Conservation (phyloP, 306 rosid genomes). For the Castanea mollissima region DNA sequence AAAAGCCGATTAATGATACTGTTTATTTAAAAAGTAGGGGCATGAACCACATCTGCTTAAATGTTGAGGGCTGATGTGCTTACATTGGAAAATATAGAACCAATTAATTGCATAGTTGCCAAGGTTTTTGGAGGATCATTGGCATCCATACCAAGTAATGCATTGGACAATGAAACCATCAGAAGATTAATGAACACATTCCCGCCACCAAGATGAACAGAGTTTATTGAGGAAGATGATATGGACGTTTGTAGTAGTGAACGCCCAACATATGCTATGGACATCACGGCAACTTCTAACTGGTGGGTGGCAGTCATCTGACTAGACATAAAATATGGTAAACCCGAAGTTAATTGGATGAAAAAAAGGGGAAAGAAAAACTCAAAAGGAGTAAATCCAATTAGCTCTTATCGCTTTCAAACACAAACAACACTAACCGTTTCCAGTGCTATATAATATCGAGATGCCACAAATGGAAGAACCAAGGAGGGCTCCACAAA, state of each 20-base stretch:
- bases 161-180: constrained; percentile 90
- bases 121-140: constrained; percentile 98
- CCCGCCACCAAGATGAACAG: constrained; percentile 54
- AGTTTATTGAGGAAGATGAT: constrained; percentile 48
- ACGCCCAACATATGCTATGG: constrained; percentile 95
- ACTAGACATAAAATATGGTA: constrained; percentile 44
- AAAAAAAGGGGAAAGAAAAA: constrained; percentile 19
- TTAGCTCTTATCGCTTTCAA: constrained; percentile 12
- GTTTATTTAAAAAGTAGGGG: constrained; percentile 3
- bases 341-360: constrained; percentile 37
- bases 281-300: constrained; percentile 94
- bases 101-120: constrained; percentile 97
- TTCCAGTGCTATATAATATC: constrained; percentile 97
- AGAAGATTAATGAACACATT: constrained; percentile 68
- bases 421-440: constrained; percentile 68
- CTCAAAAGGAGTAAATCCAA: not conserved
- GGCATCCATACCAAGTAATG: constrained; percentile 98
- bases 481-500: constrained; percentile 90
- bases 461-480: constrained; percentile 94
- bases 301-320: constrained; percentile 99
- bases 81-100: constrained; percentile 93
- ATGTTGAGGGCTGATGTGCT: constrained; percentile 33
- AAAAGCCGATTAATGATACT: constrained; percentile 21
- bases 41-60: constrained; percentile 11
- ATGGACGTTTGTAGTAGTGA: constrained; percentile 72